Conservation (phyloP, 1,139 yeast genomes). For the Nematodospora anomalae region DNA sequence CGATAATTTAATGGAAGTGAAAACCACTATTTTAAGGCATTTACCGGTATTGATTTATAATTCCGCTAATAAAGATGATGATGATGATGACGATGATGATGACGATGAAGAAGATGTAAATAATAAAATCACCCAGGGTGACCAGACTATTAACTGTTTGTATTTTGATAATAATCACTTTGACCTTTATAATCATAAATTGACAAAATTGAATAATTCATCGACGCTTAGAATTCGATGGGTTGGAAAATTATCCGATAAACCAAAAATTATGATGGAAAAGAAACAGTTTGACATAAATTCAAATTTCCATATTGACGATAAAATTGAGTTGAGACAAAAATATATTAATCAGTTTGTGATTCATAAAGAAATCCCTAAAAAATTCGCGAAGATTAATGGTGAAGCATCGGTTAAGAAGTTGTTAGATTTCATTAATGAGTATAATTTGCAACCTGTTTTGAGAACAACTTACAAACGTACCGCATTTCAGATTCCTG, state of each 20-base stretch:
- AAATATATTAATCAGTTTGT: constrained; percentile 41
- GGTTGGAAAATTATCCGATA: constrained; percentile 79
- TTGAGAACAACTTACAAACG: constrained; percentile 85
- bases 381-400: constrained; percentile 28
- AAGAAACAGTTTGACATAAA: constrained; percentile 67
- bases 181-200: constrained; percentile 82
- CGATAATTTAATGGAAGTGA: constrained; percentile 94
- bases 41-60: constrained; percentile 87
- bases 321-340: constrained; percentile 69
- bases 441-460: constrained; percentile 75
- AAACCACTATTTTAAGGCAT: constrained; percentile 88
- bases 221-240: constrained; percentile 84
- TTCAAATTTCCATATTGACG: constrained; percentile 54
- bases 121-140: constrained; percentile 26
- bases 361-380: constrained; percentile 37
- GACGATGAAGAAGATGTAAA: constrained; percentile 34
- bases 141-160: constrained; percentile 81
- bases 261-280: constrained; percentile 78
- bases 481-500: constrained; percentile 97
- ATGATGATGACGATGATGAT: constrained; percentile 38
- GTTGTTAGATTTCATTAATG: constrained; percentile 60
- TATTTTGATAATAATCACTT: constrained; percentile 85
- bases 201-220: constrained; percentile 67
- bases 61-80: constrained; percentile 36
- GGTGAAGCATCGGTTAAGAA: constrained; percentile 35